phyloP scores from a whole-genome alignment of 140 eudicot species.

The Oenanthe javanica region DNA sequence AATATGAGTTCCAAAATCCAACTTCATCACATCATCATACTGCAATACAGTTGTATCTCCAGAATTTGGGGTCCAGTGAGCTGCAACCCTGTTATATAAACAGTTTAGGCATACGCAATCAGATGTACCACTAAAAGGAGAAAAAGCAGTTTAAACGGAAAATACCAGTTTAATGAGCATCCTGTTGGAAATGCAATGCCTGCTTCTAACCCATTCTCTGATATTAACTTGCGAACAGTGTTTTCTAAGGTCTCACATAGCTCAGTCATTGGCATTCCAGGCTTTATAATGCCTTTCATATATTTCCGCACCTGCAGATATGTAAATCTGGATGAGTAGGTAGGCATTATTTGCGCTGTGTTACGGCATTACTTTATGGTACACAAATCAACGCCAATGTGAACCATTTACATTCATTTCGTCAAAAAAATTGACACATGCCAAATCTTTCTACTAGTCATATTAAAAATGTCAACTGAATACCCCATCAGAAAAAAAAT shows the following conservation, averaged over 20 bases:
- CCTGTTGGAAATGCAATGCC: slow-evolving; percentile 99
- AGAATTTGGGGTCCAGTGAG: slow-evolving; percentile 96
- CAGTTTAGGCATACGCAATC: background rate
- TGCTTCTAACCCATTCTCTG: slow-evolving; percentile 95
- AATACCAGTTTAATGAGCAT: slow-evolving; percentile 91
- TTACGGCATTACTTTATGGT: background rate
- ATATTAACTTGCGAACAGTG: slow-evolving; percentile 84
- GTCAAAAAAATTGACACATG: background rate
- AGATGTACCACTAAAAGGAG: background rate
- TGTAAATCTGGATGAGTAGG: background rate
- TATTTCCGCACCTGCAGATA: slow-evolving; percentile 72
- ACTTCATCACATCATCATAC: slow-evolving; percentile 96
- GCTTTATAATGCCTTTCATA: slow-evolving; percentile 75
- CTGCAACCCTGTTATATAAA: slow-evolving; percentile 74
- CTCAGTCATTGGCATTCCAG: slow-evolving; percentile 97
- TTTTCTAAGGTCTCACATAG: slow-evolving; percentile 98
- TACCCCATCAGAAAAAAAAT: background rate
- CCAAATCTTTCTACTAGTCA: background rate
- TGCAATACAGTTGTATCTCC: slow-evolving; percentile 98
- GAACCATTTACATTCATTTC: background rate
- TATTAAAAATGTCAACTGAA: background rate
- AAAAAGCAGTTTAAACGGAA: background rate
- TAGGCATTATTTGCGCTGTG: background rate
- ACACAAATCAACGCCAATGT: background rate
- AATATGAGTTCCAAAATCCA: slow-evolving; percentile 97